Conservation (phyloP, 164 flowering plant genomes). For the Berberis vulgaris region DNA sequence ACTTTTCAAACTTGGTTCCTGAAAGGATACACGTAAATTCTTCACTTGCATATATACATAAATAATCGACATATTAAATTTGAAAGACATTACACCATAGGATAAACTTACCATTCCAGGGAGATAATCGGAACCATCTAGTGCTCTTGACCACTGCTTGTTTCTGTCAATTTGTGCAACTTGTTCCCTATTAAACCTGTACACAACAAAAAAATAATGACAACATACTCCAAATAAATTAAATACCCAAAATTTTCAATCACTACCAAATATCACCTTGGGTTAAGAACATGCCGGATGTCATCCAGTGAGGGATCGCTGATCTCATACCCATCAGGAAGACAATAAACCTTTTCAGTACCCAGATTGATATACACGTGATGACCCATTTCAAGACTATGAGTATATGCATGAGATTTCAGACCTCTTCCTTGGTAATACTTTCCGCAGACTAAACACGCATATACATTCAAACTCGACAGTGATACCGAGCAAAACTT, state of each 20-base stretch:
- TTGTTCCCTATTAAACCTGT: conserved; percentile 70
- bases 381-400: conserved; percentile 94
- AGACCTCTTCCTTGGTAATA: conserved; percentile 95
- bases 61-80: background rate
- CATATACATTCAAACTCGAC: conserved; percentile 90
- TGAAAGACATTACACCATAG: background rate
- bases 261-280: conserved; percentile 41
- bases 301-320: conserved; percentile 94
- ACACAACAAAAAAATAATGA: background rate
- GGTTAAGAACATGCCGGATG: conserved; percentile 89
- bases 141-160: conserved; percentile 94
- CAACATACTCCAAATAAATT: background rate
- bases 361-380: conserved; percentile 93
- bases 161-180: conserved; percentile 70
- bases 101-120: conserved; percentile 76
- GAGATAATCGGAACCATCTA: conserved; percentile 97
- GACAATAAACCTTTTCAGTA: conserved; percentile 91
- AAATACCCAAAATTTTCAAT: background rate
- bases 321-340: conserved; percentile 97
- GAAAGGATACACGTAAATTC: too few species aligned
- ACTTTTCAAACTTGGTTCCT: too few species aligned
- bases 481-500: conserved; percentile 95
- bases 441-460: conserved; percentile 97
- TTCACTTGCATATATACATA: background rate
- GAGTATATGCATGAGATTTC: conserved; percentile 97